Evolutionary conservation across 2,329 filamentous ascomycete species (phyloP), one percentile per base, ranked within the genome.

Genomic region (Fusarium albidum): DNA sequence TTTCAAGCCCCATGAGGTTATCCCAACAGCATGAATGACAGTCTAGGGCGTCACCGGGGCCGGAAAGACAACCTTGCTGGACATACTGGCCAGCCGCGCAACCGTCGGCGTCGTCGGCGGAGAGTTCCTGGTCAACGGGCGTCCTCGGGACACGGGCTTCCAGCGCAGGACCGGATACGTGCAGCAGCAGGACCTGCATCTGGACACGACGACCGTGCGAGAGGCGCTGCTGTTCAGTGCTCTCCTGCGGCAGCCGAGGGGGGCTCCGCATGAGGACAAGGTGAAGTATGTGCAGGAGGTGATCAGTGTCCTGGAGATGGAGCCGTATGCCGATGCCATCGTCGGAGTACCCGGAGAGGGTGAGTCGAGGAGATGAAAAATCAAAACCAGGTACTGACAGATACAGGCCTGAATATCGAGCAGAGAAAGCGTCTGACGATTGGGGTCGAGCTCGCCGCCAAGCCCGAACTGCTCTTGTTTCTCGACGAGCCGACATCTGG

Each of bases 371-470:
- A n/a, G n/a, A n/a, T n/a, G n/a, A n/a, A n/a, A n/a, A n/a, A n/a
- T n/a, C n/a, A n/a, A n/a, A n/a, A n/a, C n/a, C n/a, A n/a, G n/a
- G n/a, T n/a, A n/a, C n/a, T n/a, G n/a, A n/a, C n/a, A n/a, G n/a
- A n/a, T n/a, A n/a, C n/a, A n/a, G n/a, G n/a, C n/a, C n/a, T n/a
- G n/a, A n/a, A n/a, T n/a, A n/a, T 85, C 11, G 84, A 86, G 67
- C 82, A 86, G 71, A 79, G 82, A 42, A 87, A 87, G 74, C 89
- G 91, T 65, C 84, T 96, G n/a, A 96, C 92, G 1, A 96, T 96
- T 53, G 92, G 91, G 65, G 91, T 96, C 9, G 92, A 96, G 69
- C 80, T 96, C 8, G 91, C 91, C 9, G 92, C 92, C 13, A 95
- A 90, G 73, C 89, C 89, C 2, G 83, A 91, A 61, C 77, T 92